Evolutionary conservation across 2,329 filamentous ascomycete species (phyloP).

Genomic region (Aspergillus piperis): DNA sequence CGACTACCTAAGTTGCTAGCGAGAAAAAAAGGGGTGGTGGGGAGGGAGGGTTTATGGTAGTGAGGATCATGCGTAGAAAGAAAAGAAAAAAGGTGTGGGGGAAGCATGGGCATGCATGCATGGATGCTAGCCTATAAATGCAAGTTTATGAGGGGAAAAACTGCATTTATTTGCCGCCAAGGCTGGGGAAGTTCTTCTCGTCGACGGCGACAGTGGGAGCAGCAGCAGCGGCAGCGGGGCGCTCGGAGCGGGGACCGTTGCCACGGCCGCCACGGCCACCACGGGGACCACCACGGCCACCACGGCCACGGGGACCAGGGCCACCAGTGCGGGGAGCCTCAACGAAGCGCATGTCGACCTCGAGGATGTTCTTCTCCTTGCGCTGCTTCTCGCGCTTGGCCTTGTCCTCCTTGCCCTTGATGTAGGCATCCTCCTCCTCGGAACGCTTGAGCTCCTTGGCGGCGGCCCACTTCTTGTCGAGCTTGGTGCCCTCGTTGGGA

Average conservation of each 20-base stretch:
- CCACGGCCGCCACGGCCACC: constrained; percentile 23
- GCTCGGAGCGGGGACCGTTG: constrained; percentile 28
- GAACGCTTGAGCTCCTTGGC: constrained; percentile 66
- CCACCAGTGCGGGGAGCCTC: constrained; percentile 56
- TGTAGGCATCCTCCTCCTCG: constrained; percentile 71
- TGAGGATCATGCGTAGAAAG: not conserved
- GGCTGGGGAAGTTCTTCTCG: constrained; percentile 51
- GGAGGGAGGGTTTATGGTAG: no score
- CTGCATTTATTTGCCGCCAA: constrained; percentile 40
- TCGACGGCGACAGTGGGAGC: constrained; percentile 41
- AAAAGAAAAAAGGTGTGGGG: not conserved
- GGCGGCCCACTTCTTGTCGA: constrained; percentile 88
- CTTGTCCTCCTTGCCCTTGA: constrained; percentile 74
- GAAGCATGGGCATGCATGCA: not conserved
- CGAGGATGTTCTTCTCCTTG: constrained; percentile 86
- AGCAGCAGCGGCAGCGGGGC: constrained; percentile 27
- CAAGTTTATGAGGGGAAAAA: no score
- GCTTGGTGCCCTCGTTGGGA: constrained; percentile 87
- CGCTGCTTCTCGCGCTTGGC: constrained; percentile 78
- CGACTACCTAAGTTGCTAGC: not conserved
- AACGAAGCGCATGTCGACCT: constrained; percentile 82
- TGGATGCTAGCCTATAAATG: not conserved
- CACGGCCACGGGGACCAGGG: constrained; percentile 41
- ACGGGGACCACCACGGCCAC: constrained; percentile 21
- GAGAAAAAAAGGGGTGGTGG: not conserved